Evolutionary conservation across 1,139 yeast species (phyloP).

Genomic region (Maudiozyma humilis): DNA sequence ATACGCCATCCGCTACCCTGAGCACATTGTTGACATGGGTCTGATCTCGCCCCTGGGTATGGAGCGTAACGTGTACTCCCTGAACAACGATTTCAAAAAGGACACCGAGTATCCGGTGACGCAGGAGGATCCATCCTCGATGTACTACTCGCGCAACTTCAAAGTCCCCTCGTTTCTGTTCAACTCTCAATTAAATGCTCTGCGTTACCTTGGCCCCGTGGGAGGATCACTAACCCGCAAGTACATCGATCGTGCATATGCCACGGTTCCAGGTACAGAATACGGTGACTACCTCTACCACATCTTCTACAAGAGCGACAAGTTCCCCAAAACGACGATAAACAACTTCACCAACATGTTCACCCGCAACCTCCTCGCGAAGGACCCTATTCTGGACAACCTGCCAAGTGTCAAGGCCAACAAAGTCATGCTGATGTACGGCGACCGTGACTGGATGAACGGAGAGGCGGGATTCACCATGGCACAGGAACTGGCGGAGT

Average conservation of each 20-base stretch:
- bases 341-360: slow-evolving; percentile 48
- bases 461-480: slow-evolving; percentile 54
- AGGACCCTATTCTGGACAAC: slow-evolving; percentile 66
- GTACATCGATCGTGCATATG: slow-evolving; percentile 53
- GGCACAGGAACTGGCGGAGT: slow-evolving; percentile 35
- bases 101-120: slow-evolving; percentile 14
- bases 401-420: slow-evolving; percentile 39
- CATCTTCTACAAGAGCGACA: slow-evolving; percentile 19
- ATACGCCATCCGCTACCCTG: slow-evolving; percentile 69
- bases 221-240: slow-evolving; percentile 47
- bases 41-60: slow-evolving; percentile 89
- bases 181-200: slow-evolving; percentile 36
- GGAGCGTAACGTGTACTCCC: slow-evolving; percentile 59
- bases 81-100: slow-evolving; percentile 36
- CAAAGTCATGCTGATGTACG: slow-evolving; percentile 56
- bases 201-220: slow-evolving; percentile 48
- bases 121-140: slow-evolving; percentile 21
- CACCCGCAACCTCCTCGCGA: slow-evolving; percentile 44
- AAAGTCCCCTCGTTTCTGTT: slow-evolving; percentile 27
- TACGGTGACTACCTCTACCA: slow-evolving; percentile 23
- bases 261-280: slow-evolving; percentile 35
- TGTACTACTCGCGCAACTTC: slow-evolving; percentile 19
- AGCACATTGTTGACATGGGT: slow-evolving; percentile 53
- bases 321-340: slow-evolving; percentile 27
- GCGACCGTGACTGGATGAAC: slow-evolving; percentile 84